phyloP scores from a whole-genome alignment of 176 grass and related monocot species.

The Dendrocalamus sinicus region DNA sequence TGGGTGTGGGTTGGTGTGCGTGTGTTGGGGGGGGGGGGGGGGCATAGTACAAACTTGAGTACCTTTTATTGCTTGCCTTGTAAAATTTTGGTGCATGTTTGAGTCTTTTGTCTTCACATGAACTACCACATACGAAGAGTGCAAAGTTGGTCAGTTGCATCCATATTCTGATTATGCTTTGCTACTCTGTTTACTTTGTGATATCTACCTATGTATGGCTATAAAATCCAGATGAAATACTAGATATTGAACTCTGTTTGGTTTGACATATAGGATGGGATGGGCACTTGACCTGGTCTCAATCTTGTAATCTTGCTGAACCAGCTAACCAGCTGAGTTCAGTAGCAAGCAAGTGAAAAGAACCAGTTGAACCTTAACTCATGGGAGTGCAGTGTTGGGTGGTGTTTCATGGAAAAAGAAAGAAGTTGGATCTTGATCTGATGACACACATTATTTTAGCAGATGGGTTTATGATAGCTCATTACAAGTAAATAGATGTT shows the following conservation, averaged over 20 bases:
- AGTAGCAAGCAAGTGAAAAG: not conserved
- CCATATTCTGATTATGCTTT: not conserved
- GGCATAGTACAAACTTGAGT: not conserved
- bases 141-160: not conserved
- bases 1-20: too few relatives aligned
- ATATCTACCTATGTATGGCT: not conserved
- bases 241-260: not conserved
- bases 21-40: too few relatives aligned
- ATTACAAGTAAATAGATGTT: not conserved
- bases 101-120: not conserved
- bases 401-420: not conserved
- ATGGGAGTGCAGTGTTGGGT: not conserved
- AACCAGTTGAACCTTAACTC: not conserved
- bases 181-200: not conserved
- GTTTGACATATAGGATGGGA: not conserved
- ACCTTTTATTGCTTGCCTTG: not conserved
- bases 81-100: not conserved
- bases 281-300: not conserved
- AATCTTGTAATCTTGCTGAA: not conserved
- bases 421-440: not conserved
- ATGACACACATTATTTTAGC: not conserved
- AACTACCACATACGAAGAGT: slow-evolving; percentile 7
- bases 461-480: not conserved
- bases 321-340: slow-evolving; percentile 8
- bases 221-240: not conserved